phyloP scores from a whole-genome alignment of 2,329 filamentous ascomycete genomes.

The Ascochyta koolunga region DNA sequence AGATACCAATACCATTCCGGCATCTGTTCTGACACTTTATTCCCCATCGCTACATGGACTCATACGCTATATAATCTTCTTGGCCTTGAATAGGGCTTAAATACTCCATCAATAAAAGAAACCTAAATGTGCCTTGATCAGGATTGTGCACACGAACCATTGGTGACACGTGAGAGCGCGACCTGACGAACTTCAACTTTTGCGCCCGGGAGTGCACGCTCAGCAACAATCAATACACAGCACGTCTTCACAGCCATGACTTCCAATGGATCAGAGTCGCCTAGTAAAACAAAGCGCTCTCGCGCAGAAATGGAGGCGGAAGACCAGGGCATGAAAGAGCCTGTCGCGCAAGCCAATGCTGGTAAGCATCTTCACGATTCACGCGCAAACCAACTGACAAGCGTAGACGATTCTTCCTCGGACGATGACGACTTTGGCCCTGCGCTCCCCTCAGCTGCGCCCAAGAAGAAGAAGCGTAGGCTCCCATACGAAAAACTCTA shows the following conservation, averaged over 20 bases:
- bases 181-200: conserved; percentile 18
- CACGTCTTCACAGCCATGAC: conserved; percentile 10
- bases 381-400: conserved; percentile 21
- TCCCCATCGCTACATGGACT: not conserved
- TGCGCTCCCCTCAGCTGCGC: conserved; percentile 78
- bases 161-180: conserved; percentile 25
- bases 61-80: not conserved
- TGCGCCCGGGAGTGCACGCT: conserved; percentile 6
- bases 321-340: conserved; percentile 13
- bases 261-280: conserved; percentile 31
- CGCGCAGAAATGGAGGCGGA: conserved; percentile 35
- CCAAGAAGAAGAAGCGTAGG: conserved; percentile 87
- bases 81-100: not conserved
- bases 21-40: conserved; percentile 15
- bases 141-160: too few relatives aligned
- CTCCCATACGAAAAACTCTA: conserved; percentile 96
- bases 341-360: conserved; percentile 19
- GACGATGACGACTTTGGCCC: conserved; percentile 85
- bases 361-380: conserved; percentile 16
- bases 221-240: conserved; percentile 10
- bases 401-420: conserved; percentile 67
- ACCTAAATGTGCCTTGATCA: too few relatives aligned
- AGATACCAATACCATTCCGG: conserved; percentile 30
- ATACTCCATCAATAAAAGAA: not conserved
- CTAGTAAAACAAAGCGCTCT: conserved; percentile 31